Base-by-base conservation (phyloP, 257 asterid species). In the Jasminum sambac region DNA sequence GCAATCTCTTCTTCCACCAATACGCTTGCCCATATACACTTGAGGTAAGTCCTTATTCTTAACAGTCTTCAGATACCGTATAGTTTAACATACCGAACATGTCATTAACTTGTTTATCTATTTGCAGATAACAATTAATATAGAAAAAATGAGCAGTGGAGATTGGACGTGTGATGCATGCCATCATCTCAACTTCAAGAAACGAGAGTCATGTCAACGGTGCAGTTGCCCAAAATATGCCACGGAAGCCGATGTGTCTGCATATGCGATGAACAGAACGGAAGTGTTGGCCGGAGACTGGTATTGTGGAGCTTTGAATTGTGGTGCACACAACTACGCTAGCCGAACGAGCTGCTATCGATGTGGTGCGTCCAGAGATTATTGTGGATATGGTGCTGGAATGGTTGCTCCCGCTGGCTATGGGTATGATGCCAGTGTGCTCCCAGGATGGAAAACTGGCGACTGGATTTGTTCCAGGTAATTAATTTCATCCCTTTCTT, bases 101-200 rank as follows among this genome's bases (percentile, higher is more conserved):
- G 14, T 3, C n/a, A 42, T 48, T 26, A 9, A n/a, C n/a, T n/a
- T n/a, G n/a, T n/a, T 30, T 30, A 17, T 63, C 24, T 57, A 1
- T 19, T 64, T 67, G 23, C 60, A 78, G 83, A 75, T 43, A 66
- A 44, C 48, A 9, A n/a, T n/a, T n/a, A n/a, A 42, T 7, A 40
- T 2, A 41, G 24, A 63, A 69, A 78, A 36, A 41, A 91, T 88
- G 94, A 89, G 85, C 76, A 81, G 89, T 60, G 98, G 96, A 77
- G 98, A 91, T 61, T 91, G 96, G 96, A 81, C 84, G 93, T 90
- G 98, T 59, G 85, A 80, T 7, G 89, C 97, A 59, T 92, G 98
- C 84, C 92, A 88, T 57, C 96, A 92, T 74, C 24, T 83, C 10
- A 92, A 90, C 52, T 90, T 92, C 88, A 77, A 84, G 76, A 90